A percentile compares a stretch with the other conserved stretches of the same genome.
Evolutionary conservation across 371 early-diverging fungal species (phyloP).

Genomic region (Apophysomyces ossiformis): DNA sequence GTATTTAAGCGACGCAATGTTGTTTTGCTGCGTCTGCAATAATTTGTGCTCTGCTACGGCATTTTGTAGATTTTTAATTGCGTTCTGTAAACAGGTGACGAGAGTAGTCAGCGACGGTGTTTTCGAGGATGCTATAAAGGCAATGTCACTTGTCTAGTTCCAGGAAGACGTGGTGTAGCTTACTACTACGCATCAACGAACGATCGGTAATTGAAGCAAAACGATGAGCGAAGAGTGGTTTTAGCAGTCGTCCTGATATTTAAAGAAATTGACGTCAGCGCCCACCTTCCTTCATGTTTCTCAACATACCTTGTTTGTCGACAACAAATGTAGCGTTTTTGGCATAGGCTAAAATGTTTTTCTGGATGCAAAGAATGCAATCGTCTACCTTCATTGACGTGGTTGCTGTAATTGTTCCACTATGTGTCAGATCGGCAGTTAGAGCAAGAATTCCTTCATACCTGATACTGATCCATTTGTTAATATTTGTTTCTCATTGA

Average conservation of each 20-base stretch:
- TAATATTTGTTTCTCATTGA: conserved; percentile 20
- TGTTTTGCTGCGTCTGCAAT: conserved; percentile 28
- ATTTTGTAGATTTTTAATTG: conserved; percentile 20
- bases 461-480: conserved; percentile 16
- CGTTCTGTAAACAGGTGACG: conserved; percentile 26
- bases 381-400: conserved; percentile 18
- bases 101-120: conserved; percentile 38
- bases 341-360: conserved; percentile 51
- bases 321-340: conserved; percentile 30
- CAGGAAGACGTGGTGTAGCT: neutral
- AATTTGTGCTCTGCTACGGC: conserved; percentile 23
- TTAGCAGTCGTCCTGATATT: conserved; percentile 8
- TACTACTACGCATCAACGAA: conserved; percentile 2
- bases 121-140: conserved; percentile 22
- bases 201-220: conserved; percentile 1
- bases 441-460: neutral
- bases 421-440: conserved; percentile 18
- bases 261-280: conserved; percentile 8
- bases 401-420: conserved; percentile 24
- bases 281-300: neutral
- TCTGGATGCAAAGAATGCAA: conserved; percentile 21
- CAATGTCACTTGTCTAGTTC: neutral
- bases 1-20: conserved; percentile 34
- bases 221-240: neutral
- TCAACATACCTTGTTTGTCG: neutral